phyloP scores from a whole-genome alignment of 2,329 filamentous ascomycete genomes.

The Neofusicoccum ribis region DNA sequence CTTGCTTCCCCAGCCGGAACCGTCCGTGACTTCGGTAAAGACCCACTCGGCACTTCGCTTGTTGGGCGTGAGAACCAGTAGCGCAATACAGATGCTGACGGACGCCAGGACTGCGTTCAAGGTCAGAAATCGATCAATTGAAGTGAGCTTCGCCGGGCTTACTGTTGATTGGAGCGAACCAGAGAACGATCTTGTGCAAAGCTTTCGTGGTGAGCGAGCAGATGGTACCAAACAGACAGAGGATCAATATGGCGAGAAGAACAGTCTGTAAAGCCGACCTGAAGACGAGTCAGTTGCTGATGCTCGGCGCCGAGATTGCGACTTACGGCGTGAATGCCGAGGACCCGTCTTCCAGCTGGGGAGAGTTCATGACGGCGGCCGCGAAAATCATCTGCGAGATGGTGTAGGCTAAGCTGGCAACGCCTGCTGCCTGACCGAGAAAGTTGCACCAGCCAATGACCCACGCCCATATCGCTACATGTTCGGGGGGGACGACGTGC shows the following conservation, averaged over 20 bases:
- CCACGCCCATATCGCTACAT: slow-evolving; percentile 65
- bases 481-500: slow-evolving; percentile 61
- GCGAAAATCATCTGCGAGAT: slow-evolving; percentile 66
- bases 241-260: slow-evolving; percentile 55
- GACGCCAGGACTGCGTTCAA: slow-evolving; percentile 56
- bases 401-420: slow-evolving; percentile 63
- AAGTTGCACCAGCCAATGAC: slow-evolving; percentile 69
- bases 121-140: slow-evolving; percentile 3
- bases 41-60: slow-evolving; percentile 61
- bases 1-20: slow-evolving; percentile 63
- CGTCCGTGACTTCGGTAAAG: slow-evolving; percentile 61
- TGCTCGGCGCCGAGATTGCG: not conserved
- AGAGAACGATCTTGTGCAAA: slow-evolving; percentile 61
- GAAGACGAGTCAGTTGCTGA: slow-evolving; percentile 14
- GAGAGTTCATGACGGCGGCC: slow-evolving; percentile 61
- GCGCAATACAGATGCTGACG: slow-evolving; percentile 59
- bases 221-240: slow-evolving; percentile 59
- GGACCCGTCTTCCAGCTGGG: slow-evolving; percentile 45
- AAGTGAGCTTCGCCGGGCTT: slow-evolving; percentile 17
- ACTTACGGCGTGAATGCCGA: slow-evolving; percentile 61
- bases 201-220: slow-evolving; percentile 63
- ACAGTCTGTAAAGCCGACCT: slow-evolving; percentile 62
- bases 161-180: slow-evolving; percentile 68
- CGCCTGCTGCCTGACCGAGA: slow-evolving; percentile 63
- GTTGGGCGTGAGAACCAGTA: slow-evolving; percentile 60